Percentiles rank a stretch among this genome's conserved stretches.
These are phyloP conservation scores for Boeremia exigua DNA, from an alignment of 2,329 filamentous ascomycete genomes.

Conservation along the genomic window DNA sequence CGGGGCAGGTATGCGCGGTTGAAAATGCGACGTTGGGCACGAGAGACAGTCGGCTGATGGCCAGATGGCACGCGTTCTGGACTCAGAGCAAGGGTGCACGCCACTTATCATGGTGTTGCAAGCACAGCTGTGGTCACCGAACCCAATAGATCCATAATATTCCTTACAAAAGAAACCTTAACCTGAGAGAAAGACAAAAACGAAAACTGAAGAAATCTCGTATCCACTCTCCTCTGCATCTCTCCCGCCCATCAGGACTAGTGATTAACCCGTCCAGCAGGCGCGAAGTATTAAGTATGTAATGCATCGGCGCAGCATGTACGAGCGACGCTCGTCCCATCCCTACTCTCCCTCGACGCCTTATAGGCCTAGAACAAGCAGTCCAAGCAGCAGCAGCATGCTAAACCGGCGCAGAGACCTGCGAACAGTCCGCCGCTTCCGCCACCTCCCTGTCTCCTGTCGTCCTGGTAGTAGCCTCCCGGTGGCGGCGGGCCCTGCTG, in stretches of 20 bases:
- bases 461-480: slow-evolving; percentile 49
- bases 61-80: neutral
- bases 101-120: neutral
- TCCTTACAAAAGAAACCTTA: neutral
- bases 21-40: slow-evolving; percentile 1
- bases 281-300: slow-evolving; percentile 13
- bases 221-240: neutral
- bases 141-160: neutral
- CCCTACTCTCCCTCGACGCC: neutral
- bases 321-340: neutral
- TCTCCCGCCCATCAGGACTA: slow-evolving; percentile 12
- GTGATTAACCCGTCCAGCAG: slow-evolving; percentile 20
- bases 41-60: neutral
- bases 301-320: neutral
- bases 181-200: neutral
- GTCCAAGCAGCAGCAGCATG: slow-evolving; percentile 61
- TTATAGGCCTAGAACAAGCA: slow-evolving; percentile 51
- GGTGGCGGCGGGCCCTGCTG: slow-evolving; percentile 35
- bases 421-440: slow-evolving; percentile 50
- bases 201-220: neutral
- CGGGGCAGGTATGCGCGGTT: slow-evolving; percentile 5
- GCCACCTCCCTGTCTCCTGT: slow-evolving; percentile 38
- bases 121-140: neutral
- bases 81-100: neutral
- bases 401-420: slow-evolving; percentile 53